These are phyloP conservation scores for Diplocarpon mali DNA, from an alignment of 2,329 filamentous ascomycete species.

Conservation along the genomic window DNA sequence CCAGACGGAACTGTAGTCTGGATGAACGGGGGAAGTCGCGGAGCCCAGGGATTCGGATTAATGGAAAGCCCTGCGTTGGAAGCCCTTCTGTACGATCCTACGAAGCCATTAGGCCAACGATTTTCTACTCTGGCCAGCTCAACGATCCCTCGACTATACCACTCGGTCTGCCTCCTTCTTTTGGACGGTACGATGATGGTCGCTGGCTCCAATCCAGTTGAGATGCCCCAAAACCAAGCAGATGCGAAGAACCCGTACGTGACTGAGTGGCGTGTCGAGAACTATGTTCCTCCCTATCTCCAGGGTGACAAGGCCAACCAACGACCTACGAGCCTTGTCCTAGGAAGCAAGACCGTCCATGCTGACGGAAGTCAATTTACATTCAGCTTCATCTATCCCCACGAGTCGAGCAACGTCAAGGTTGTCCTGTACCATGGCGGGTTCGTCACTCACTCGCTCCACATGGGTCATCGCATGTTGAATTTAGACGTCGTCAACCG, in stretches of 20 bases:
- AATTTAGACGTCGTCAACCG: conserved; percentile 41
- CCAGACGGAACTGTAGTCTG: conserved; percentile 49
- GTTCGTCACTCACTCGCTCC: conserved; percentile 48
- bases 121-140: conserved; percentile 35
- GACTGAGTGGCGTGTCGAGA: conserved; percentile 52
- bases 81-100: conserved; percentile 46
- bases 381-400: conserved; percentile 36
- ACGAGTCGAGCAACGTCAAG: conserved; percentile 33
- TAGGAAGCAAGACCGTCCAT: conserved; percentile 34
- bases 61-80: conserved; percentile 41
- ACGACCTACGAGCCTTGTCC: conserved; percentile 36
- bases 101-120: conserved; percentile 37
- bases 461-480: conserved; percentile 50
- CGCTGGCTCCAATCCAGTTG: conserved; percentile 48
- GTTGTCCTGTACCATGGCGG: conserved; percentile 46
- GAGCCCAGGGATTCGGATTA: conserved; percentile 49
- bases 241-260: conserved; percentile 36
- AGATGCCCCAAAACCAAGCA: conserved; percentile 40
- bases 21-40: conserved; percentile 46
- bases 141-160: conserved; percentile 42
- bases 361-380: conserved; percentile 34
- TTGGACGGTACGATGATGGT: conserved; percentile 49
- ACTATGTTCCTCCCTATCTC: conserved; percentile 50
- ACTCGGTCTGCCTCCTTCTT: conserved; percentile 47
- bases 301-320: conserved; percentile 36